Base-by-base conservation (phyloP, 2,329 filamentous ascomycete genomes). In the Simplicillium sp. region DNA sequence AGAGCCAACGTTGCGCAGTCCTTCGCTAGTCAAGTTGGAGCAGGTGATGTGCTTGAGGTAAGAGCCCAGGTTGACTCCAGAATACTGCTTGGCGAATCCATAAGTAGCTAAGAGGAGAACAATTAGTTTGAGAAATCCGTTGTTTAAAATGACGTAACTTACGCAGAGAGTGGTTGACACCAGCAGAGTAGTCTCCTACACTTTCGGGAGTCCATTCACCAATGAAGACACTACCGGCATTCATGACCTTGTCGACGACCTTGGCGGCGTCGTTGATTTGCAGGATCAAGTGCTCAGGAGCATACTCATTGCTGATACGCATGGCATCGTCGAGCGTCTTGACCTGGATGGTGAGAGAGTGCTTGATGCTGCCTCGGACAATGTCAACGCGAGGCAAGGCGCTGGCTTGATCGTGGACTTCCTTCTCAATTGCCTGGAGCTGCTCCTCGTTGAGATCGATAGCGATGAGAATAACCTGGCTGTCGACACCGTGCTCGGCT, bases 41-140 rank as follows among this genome's bases (percentile, higher is more conserved):
- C 86, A 92, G 31, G 92, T 98, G 56, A 98, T 96, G 70, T 97
- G 88, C 70, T 98, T 98, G 60, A 95, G 77, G 65, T 96, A 98
- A 3, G 90, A 97, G 28, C 79, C 87, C 6, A 98, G 76, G 62
- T 95, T 98, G 56, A 98, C 92, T 39, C 92, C 92, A 6, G 88
- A 96, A 68, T 98, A 98, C 63, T 98, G 92, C 67, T 94, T 95
- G 37, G 92, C 92, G 55, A 94, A 98, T 33, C 92, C 92, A 57
- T 97, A 98, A 1, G 92, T 98, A 39, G 92, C 88, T 94, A 51
- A 3, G 11, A 28, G 37, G 11, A 14, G n/a, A 14, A 40, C 49
- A 44, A 51, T 32, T 18, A 4, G 29, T 33, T 31, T 1, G 33
- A 15, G 15, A 17, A 3, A 31, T 32, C 4, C 16, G 28, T 17